Percentiles rank a stretch among this genome's conserved stretches.
Evolutionary conservation across 805 yeast species (phyloP).

Genomic region (Starmera quercuum): DNA sequence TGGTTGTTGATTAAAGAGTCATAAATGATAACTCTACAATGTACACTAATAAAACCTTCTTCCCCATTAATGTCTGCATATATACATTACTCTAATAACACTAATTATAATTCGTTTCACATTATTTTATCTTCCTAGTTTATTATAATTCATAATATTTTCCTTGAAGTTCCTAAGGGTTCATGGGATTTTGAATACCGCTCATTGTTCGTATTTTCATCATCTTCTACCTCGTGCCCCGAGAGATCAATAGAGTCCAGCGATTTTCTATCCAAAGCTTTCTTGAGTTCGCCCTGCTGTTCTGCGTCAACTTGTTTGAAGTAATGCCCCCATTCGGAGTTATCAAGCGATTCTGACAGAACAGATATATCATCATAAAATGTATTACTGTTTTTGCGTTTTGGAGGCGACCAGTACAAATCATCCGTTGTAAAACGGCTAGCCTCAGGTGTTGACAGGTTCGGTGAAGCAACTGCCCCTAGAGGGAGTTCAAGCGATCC

Average conservation of each 20-base stretch:
- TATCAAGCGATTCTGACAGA: neutral
- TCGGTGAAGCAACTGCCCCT: neutral
- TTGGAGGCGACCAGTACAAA: slow-evolving; percentile 1
- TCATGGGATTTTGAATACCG: too few species aligned
- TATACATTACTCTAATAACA: too few species aligned
- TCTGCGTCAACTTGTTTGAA: neutral
- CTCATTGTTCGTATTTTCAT: too few species aligned
- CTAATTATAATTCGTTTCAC: too few species aligned
- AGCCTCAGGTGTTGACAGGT: neutral
- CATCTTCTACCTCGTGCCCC: too few species aligned
- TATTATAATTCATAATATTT: too few species aligned
- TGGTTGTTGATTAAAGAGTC: slow-evolving; percentile 26
- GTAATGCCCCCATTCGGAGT: neutral
- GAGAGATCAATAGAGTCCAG: too few species aligned
- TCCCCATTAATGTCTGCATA: too few species aligned
- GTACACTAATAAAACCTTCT: too few species aligned
- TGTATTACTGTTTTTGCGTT: neutral
- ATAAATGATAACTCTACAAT: too few species aligned
- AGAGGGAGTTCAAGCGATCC: slow-evolving; percentile 1
- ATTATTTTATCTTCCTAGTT: too few species aligned
- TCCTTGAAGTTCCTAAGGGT: too few species aligned
- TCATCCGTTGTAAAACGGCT: neutral
- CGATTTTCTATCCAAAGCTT: neutral
- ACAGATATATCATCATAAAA: neutral
- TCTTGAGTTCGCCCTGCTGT: neutral